Evolutionary conservation across 805 yeast genomes (phyloP).

Genomic region (Ogataea philodendri): DNA sequence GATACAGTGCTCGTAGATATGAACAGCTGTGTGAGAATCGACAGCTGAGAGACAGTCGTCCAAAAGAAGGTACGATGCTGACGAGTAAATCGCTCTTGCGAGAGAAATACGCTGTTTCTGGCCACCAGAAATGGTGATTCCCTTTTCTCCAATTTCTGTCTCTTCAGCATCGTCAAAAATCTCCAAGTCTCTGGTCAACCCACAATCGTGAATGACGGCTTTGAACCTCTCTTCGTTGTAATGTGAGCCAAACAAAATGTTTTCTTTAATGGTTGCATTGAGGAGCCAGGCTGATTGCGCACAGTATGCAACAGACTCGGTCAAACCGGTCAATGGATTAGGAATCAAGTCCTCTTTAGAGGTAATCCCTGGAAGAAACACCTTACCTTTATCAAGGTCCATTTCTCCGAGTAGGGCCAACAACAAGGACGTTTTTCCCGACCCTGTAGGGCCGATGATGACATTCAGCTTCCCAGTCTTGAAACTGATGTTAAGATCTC

Average conservation of each 20-base stretch:
- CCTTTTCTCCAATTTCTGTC: slow-evolving; percentile 97
- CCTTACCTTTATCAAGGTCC: slow-evolving; percentile 68
- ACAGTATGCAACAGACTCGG: slow-evolving; percentile 94
- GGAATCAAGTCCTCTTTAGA: slow-evolving; percentile 70
- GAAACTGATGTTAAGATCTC: slow-evolving; percentile 71
- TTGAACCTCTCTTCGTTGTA: slow-evolving; percentile 73
- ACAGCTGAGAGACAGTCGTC: slow-evolving; percentile 98
- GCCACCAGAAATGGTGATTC: slow-evolving; percentile 94
- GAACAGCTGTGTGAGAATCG: slow-evolving; percentile 92
- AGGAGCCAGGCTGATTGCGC: slow-evolving; percentile 96
- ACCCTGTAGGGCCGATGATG: slow-evolving; percentile 91
- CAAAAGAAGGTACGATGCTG: slow-evolving; percentile 73
- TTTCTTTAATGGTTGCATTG: slow-evolving; percentile 83
- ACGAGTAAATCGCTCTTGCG: slow-evolving; percentile 91
- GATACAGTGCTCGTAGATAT: slow-evolving; percentile 90
- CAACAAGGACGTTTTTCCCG: slow-evolving; percentile 89
- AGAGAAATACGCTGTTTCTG: slow-evolving; percentile 95
- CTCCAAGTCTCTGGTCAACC: slow-evolving; percentile 80
- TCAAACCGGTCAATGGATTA: slow-evolving; percentile 75
- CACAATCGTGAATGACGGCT: slow-evolving; percentile 84
- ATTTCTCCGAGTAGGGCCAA: slow-evolving; percentile 94
- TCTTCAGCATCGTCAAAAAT: slow-evolving; percentile 86
- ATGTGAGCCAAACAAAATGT: slow-evolving; percentile 74
- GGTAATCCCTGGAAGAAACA: slow-evolving; percentile 73
- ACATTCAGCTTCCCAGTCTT: slow-evolving; percentile 78